Conservation (phyloP, 805 yeast genomes). For the Candida saitoana region DNA sequence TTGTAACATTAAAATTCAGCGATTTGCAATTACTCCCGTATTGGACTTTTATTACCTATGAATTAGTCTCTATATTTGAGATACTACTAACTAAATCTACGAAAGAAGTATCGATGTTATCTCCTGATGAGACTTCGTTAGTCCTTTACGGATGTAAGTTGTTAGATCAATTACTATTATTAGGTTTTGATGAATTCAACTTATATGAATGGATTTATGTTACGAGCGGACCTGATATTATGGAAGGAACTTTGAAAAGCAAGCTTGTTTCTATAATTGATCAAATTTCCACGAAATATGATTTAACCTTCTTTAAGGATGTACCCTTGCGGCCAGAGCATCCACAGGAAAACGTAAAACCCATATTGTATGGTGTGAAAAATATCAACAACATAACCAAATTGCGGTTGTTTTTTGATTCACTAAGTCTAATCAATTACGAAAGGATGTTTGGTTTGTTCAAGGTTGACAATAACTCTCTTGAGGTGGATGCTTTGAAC, state of each 20-base stretch:
- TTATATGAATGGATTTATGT: conserved; percentile 82
- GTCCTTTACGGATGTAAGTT: conserved; percentile 67
- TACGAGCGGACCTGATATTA: conserved; percentile 59
- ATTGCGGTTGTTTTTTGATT: conserved; percentile 62
- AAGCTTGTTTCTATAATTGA: conserved; percentile 44
- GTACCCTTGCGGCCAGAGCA: conserved; percentile 35
- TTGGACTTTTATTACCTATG: conserved; percentile 67
- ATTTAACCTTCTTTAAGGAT: conserved; percentile 27
- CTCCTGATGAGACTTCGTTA: conserved; percentile 35
- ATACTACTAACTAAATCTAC: conserved; percentile 23
- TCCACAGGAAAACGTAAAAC: conserved; percentile 29
- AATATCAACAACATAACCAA: conserved; percentile 39
- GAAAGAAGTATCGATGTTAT: conserved; percentile 24
- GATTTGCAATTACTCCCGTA: conserved; percentile 60
- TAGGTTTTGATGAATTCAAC: conserved; percentile 75
- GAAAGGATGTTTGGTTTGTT: conserved; percentile 59
- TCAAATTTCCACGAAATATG: conserved; percentile 33
- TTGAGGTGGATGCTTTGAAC: conserved; percentile 52
- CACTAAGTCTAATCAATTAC: conserved; percentile 58
- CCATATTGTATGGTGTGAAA: conserved; percentile 44
- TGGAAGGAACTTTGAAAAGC: conserved; percentile 31
- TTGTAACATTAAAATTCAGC: conserved; percentile 57
- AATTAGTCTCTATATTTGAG: conserved; percentile 51
- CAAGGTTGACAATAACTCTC: conserved; percentile 30
- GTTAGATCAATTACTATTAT: conserved; percentile 65